Evolutionary conservation across 1,284 basidiomycete species (phyloP), one percentile per base, ranked within the genome.

Genomic region (Takashimella tepidaria): DNA sequence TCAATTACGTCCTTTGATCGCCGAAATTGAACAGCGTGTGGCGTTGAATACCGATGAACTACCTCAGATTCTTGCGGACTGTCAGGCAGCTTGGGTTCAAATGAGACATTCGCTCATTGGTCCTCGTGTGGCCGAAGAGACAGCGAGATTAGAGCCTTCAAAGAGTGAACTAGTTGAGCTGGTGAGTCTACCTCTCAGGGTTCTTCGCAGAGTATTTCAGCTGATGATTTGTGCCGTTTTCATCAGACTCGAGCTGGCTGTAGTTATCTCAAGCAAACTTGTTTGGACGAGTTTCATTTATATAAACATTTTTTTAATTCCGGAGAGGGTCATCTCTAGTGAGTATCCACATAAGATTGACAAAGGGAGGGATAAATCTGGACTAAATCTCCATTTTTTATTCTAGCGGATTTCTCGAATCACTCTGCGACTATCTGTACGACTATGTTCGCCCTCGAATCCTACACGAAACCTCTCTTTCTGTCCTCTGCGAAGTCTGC

Each of bases 371-470:
- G n/a, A n/a, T n/a, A n/a, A n/a, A n/a, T n/a, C n/a, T 1, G 21
- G 19, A 2, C 37, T 22, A n/a, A n/a, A n/a, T n/a, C n/a, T 4
- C 20, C 22, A 8, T 23, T 43, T 4, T 22, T 41, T n/a, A n/a
- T n/a, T 45, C 6, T 66, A 93, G 90, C 65, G 81, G 83, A 55
- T 96, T 89, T 74, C 81, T 96, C 21, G 92, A 95, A 76, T 84
- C 81, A 4, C 80, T 97, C 0, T 96, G 91, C 64, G 92, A 96
- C 75, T 83, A 91, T 64, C 82, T 96, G 22, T 95, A 92, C 68
- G 92, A 96, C 72, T 88, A 92, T 62, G 82, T 96, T 3, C 86
- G 92, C 1, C 92, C 92, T 4, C 84, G 91, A 5, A 95, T 96
- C 61, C 81, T 96, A 1, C 92, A 96, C 65, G 92, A 96, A 69